phyloP scores from a whole-genome alignment of 1,284 basidiomycete species.

The Rhodotorula sp. region DNA sequence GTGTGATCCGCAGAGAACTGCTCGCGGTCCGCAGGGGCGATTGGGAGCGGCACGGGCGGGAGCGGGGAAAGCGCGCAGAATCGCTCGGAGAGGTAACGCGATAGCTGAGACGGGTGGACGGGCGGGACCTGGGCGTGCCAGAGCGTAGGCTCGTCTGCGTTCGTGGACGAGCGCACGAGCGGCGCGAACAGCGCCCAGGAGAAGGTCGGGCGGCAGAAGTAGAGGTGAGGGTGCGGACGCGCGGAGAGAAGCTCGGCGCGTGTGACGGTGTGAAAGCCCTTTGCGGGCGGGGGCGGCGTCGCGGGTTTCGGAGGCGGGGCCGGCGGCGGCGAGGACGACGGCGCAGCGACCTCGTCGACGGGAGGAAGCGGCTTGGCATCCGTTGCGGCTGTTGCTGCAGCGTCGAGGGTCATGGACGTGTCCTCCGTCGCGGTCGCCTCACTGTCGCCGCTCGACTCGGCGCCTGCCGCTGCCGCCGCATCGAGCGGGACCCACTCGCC shows the following conservation, averaged over 20 bases:
- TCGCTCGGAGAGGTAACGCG: background rate
- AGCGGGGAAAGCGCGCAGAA: background rate
- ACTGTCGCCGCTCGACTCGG: background rate
- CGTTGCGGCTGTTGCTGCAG: background rate
- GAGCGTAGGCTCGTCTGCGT: background rate
- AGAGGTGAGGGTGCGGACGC: slow-evolving; percentile 33
- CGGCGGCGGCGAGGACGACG: background rate
- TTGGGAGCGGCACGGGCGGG: background rate
- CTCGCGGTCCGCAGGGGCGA: background rate
- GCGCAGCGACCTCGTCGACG: background rate
- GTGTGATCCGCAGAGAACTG: background rate
- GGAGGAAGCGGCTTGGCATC: background rate
- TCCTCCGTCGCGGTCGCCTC: background rate
- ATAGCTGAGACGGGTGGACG: background rate
- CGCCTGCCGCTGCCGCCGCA: background rate
- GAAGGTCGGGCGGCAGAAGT: slow-evolving; percentile 25
- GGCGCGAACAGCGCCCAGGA: slow-evolving; percentile 28
- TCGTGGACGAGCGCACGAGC: background rate
- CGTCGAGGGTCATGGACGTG: background rate
- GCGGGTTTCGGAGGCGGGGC: background rate
- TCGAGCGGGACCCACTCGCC: slow-evolving; percentile 7
- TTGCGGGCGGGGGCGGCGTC: background rate
- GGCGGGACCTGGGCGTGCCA: background rate
- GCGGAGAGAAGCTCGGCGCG: slow-evolving; percentile 17
- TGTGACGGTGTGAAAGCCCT: slow-evolving; percentile 21